Evolutionary conservation across 129 eudicot genomes (phyloP).

Genomic region (Saposhnikovia divaricata): DNA sequence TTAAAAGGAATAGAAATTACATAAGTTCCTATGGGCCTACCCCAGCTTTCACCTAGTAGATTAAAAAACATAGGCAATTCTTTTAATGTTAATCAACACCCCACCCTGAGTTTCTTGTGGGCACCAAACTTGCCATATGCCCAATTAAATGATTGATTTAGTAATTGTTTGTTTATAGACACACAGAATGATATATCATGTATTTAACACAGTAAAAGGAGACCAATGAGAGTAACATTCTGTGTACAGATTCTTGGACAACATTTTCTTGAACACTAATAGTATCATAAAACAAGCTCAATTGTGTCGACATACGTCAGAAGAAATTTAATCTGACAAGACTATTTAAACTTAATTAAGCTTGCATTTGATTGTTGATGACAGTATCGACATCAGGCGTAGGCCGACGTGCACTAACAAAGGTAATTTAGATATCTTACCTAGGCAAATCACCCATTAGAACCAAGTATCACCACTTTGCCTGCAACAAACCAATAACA

Average conservation of each 20-base stretch:
- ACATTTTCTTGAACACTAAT: neutral
- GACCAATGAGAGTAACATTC: neutral
- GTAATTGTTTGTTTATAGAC: neutral
- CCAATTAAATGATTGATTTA: neutral
- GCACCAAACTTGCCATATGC: neutral
- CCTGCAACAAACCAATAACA: constrained; percentile 23
- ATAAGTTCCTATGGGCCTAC: neutral
- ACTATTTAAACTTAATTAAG: neutral
- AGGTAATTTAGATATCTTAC: constrained; percentile 14
- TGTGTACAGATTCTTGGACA: neutral
- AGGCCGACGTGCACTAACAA: no score
- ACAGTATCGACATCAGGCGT: neutral
- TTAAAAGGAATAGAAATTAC: neutral
- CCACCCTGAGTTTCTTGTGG: neutral
- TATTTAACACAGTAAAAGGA: neutral
- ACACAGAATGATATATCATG: neutral
- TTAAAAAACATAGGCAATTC: neutral
- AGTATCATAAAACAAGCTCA: neutral
- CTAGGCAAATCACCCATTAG: constrained; percentile 36
- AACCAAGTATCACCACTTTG: constrained; percentile 18
- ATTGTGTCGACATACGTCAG: neutral
- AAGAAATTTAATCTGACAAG: neutral
- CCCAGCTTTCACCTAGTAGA: neutral
- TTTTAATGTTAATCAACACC: neutral
- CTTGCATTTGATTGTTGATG: neutral